These are phyloP conservation scores for Dichotomopilus funicola DNA, from an alignment of 2,329 filamentous ascomycete species.

Conservation along the genomic window DNA sequence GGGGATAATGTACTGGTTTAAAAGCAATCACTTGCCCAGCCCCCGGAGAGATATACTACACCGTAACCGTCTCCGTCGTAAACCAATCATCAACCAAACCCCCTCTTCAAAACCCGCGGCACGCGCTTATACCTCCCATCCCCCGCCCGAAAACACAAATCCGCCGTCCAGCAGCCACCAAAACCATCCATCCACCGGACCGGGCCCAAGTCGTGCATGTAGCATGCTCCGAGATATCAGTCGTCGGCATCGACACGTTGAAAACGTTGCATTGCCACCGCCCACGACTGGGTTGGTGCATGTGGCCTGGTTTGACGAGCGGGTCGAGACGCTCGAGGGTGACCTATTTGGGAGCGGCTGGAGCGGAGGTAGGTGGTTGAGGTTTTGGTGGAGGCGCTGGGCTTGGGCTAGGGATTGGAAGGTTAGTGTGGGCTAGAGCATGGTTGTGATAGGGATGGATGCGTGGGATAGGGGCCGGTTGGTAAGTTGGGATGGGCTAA, in stretches of 20 bases:
- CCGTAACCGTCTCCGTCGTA: background rate
- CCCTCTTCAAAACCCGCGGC: background rate
- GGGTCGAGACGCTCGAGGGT: slow-evolving; percentile 5
- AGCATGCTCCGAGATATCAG: background rate
- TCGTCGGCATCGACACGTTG: slow-evolving; percentile 2
- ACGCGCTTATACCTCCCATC: background rate
- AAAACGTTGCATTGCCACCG: too few relatives aligned
- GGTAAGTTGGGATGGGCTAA: too few relatives aligned
- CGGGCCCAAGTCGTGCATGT: background rate
- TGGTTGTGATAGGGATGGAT: background rate
- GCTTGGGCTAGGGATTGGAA: too few relatives aligned
- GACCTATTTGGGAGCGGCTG: background rate
- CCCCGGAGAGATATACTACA: background rate
- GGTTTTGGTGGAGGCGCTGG: background rate
- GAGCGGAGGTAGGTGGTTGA: slow-evolving; percentile 2
- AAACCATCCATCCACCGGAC: background rate
- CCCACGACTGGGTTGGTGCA: slow-evolving; percentile 1
- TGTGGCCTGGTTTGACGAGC: background rate
- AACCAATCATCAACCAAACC: background rate
- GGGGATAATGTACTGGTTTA: background rate
- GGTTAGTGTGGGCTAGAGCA: background rate
- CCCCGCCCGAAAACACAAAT: background rate
- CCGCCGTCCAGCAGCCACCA: background rate
- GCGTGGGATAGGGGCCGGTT: too few relatives aligned
- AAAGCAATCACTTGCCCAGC: background rate